A percentile compares a stretch with the other conserved stretches of the same genome.
Evolutionary conservation across 2,329 filamentous ascomycete genomes (phyloP).

Genomic region (Hyphodiscus sp.): DNA sequence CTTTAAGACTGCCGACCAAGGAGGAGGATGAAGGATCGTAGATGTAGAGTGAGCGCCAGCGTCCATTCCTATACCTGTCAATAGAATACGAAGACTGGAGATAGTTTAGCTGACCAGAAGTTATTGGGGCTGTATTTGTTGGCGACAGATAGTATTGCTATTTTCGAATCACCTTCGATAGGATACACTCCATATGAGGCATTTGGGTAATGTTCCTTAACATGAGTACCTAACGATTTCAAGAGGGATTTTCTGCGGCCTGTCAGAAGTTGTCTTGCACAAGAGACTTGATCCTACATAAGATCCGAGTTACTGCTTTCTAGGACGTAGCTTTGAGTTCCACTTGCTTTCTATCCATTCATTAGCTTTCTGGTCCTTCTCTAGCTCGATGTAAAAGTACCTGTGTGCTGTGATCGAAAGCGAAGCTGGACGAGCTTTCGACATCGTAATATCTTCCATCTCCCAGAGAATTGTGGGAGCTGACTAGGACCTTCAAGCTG

Average conservation of each 20-base stretch:
- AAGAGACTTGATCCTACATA: constrained; percentile 52
- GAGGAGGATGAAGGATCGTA: constrained; percentile 62
- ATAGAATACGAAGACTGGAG: constrained; percentile 2
- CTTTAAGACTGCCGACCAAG: constrained; percentile 75
- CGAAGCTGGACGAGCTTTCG: constrained; percentile 80
- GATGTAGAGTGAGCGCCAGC: constrained; percentile 86
- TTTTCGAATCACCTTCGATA: constrained; percentile 63
- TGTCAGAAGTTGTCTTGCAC: constrained; percentile 1
- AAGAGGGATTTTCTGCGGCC: constrained; percentile 67
- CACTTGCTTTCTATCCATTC: constrained; percentile 66
- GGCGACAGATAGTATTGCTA: constrained; percentile 80
- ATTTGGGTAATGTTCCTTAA: constrained; percentile 81
- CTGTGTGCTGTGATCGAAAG: constrained; percentile 78
- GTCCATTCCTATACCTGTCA: constrained; percentile 65
- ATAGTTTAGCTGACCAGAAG: constrained; percentile 63
- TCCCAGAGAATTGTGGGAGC: constrained; percentile 76
- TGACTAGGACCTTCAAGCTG: constrained; percentile 62
- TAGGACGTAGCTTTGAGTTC: constrained; percentile 69
- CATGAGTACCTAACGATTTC: constrained; percentile 69
- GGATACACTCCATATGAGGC: constrained; percentile 80
- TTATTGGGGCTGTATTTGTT: constrained; percentile 98
- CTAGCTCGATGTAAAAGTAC: constrained; percentile 34
- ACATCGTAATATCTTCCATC: constrained; percentile 84
- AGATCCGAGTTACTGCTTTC: constrained; percentile 73
- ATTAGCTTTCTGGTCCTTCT: constrained; percentile 8